A percentile compares a stretch with the other conserved stretches of the same genome.
phyloP scores from a whole-genome alignment of 2,329 filamentous ascomycete species.

The Aschersonia sp. region DNA sequence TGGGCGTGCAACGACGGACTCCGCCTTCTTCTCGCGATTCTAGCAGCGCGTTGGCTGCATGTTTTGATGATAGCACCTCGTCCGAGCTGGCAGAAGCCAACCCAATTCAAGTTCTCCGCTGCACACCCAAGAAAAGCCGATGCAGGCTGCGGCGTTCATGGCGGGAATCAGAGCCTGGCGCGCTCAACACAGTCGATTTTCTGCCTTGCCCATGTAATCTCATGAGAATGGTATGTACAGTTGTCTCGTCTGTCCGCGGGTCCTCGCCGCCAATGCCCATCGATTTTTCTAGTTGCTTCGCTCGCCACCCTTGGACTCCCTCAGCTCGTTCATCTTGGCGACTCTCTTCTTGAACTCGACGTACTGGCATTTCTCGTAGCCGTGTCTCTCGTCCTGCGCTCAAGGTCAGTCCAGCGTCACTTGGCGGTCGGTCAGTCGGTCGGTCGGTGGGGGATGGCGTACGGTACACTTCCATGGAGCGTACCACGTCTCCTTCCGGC shows the following conservation, averaged over 20 bases:
- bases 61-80: too few species aligned
- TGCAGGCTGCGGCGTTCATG: too few species aligned
- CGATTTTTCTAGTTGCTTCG: slow-evolving; percentile 56
- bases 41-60: too few species aligned
- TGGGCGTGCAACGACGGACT: too few species aligned
- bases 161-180: too few species aligned
- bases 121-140: too few species aligned
- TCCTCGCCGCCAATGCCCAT: too few species aligned
- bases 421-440: background rate
- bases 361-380: slow-evolving; percentile 99
- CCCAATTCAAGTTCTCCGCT: too few species aligned
- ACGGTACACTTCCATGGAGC: slow-evolving; percentile 97
- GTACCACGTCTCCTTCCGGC: slow-evolving; percentile 83
- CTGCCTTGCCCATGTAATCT: too few species aligned
- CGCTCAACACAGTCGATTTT: too few species aligned
- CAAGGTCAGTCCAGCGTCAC: background rate
- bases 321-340: slow-evolving; percentile 94
- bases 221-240: slow-evolving; percentile 1
- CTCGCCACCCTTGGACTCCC: slow-evolving; percentile 68
- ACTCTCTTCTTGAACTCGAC: slow-evolving; percentile 97
- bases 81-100: too few species aligned
- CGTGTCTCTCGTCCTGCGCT: slow-evolving; percentile 77
- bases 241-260: background rate
- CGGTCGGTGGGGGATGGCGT: slow-evolving; percentile 19
- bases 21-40: too few species aligned